Conservation (phyloP, 1,284 basidiomycete species). For the Ceratobasidium sp. region DNA sequence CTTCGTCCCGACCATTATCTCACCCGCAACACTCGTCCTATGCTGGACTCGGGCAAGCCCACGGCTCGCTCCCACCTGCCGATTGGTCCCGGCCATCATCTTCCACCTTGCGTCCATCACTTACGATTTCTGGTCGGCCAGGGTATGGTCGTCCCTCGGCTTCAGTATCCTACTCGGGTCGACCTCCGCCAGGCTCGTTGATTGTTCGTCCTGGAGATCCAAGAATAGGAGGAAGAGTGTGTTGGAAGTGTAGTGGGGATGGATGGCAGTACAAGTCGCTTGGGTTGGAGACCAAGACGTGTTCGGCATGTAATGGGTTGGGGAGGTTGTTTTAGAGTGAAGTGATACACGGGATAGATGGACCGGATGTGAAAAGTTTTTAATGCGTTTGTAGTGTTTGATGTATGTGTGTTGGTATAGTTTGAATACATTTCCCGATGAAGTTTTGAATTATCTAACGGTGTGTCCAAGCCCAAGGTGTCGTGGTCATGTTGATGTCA, state of each 20-base stretch:
- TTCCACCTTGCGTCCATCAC: slow-evolving; percentile 40
- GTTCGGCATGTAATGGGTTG: slow-evolving; percentile 61
- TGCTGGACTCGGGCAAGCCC: background rate
- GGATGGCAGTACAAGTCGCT: slow-evolving; percentile 60
- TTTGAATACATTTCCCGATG: too few relatives aligned
- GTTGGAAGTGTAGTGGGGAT: slow-evolving; percentile 67
- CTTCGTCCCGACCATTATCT: slow-evolving; percentile 35
- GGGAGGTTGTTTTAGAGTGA: slow-evolving; percentile 57
- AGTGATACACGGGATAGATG: background rate
- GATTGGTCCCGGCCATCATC: slow-evolving; percentile 42
- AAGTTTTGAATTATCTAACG: too few relatives aligned
- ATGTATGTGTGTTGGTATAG: too few relatives aligned
- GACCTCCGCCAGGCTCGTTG: slow-evolving; percentile 53
- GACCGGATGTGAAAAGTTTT: background rate
- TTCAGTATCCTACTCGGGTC: slow-evolving; percentile 15
- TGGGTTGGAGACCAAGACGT: slow-evolving; percentile 61
- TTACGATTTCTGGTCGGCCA: too few relatives aligned
- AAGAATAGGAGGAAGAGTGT: slow-evolving; percentile 68
- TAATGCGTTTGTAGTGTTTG: too few relatives aligned
- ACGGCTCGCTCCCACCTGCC: slow-evolving; percentile 33
- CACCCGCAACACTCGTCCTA: slow-evolving; percentile 12
- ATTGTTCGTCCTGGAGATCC: slow-evolving; percentile 69
- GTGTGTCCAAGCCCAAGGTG: too few relatives aligned
- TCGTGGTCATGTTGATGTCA: too few relatives aligned
- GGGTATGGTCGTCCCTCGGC: slow-evolving; percentile 6